These are phyloP conservation scores for Diatrype stigma DNA, from an alignment of 2,329 filamentous ascomycete species.

Conservation along the genomic window DNA sequence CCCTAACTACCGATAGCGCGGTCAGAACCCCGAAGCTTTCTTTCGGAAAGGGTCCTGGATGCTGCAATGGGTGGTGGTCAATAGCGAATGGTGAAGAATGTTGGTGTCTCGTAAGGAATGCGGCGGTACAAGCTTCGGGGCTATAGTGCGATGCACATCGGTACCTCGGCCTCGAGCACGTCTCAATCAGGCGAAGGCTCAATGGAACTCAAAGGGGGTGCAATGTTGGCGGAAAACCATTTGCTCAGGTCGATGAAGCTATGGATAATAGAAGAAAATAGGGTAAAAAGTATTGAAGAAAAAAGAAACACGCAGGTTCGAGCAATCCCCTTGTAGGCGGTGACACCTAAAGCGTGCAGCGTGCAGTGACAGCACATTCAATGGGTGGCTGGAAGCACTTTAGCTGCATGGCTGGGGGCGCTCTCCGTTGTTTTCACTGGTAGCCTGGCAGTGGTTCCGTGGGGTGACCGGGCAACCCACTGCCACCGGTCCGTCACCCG, in stretches of 20 bases:
- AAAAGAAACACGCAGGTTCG: neutral
- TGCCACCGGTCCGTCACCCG: neutral
- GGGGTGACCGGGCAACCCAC: neutral
- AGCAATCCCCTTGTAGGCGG: neutral
- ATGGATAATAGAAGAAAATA: neutral
- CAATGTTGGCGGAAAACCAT: too few relatives aligned
- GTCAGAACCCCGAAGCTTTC: neutral
- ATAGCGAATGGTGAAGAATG: too few relatives aligned
- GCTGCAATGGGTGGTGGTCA: too few relatives aligned
- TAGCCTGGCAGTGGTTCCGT: neutral
- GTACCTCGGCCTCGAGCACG: too few relatives aligned
- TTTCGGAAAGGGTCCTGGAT: too few relatives aligned
- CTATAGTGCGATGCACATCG: too few relatives aligned
- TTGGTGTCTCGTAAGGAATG: too few relatives aligned
- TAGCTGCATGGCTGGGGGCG: conserved; percentile 4
- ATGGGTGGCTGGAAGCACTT: conserved; percentile 6
- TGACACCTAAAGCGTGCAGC: conserved; percentile 2
- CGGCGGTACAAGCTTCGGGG: too few relatives aligned
- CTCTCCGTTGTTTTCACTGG: neutral
- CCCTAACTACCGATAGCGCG: neutral
- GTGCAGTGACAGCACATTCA: conserved; percentile 9
- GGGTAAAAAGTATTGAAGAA: neutral
- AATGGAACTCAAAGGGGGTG: too few relatives aligned
- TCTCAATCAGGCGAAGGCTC: too few relatives aligned
- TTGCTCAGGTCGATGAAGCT: too few relatives aligned